A percentile compares a stretch with the other conserved stretches of the same genome.
phyloP scores from a whole-genome alignment of 2,329 filamentous ascomycete species.

The Calonectria hawksworthii region DNA sequence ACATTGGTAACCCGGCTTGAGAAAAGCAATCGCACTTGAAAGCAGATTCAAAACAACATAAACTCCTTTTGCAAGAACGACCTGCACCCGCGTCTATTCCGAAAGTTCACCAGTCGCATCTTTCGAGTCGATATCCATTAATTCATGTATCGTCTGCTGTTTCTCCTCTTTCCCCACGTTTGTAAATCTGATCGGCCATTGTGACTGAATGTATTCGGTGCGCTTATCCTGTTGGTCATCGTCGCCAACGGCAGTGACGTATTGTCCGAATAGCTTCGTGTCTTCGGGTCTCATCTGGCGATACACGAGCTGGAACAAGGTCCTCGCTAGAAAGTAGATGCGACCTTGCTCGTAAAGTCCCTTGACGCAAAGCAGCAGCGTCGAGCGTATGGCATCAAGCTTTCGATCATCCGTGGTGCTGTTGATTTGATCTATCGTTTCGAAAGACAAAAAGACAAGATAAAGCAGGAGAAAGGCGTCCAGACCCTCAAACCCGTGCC shows the following conservation, averaged over 20 bases:
- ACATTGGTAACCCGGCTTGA: neutral
- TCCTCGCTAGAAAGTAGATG: neutral
- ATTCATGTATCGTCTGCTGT: neutral
- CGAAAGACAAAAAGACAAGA: neutral
- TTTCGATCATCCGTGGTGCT: neutral
- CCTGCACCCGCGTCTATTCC: neutral
- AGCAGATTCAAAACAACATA: neutral
- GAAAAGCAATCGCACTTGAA: neutral
- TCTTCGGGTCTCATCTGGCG: neutral
- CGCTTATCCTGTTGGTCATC: neutral
- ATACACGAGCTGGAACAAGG: neutral
- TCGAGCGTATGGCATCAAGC: neutral
- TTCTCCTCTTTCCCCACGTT: neutral
- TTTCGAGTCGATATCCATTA: neutral
- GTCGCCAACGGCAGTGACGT: neutral
- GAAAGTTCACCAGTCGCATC: neutral
- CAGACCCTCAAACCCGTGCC: neutral
- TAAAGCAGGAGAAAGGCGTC: neutral
- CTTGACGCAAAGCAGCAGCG: neutral
- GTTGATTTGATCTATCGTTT: neutral
- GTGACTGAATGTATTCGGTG: neutral
- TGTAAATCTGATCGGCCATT: neutral
- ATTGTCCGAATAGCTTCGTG: neutral
- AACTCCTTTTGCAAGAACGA: neutral
- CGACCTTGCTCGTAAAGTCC: neutral